phyloP scores from a whole-genome alignment of 164 flowering plant species.

The Hamamelis virginiana region DNA sequence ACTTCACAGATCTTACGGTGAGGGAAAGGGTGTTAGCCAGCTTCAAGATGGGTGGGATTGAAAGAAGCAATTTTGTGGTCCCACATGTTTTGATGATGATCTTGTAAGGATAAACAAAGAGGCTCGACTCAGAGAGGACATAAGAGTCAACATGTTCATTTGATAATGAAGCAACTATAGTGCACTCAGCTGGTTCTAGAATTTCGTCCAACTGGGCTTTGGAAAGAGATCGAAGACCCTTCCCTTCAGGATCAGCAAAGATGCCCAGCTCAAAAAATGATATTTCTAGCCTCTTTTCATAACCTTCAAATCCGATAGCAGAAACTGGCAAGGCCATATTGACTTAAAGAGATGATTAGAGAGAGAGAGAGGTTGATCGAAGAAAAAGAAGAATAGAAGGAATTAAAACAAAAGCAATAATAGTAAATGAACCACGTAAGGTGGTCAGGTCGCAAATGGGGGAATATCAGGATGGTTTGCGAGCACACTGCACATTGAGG shows the following conservation, averaged over 20 bases:
- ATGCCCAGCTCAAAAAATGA: conserved; percentile 33
- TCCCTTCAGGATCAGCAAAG: conserved; percentile 42
- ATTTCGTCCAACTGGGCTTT: conserved; percentile 39
- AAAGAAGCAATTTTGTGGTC: conserved; percentile 46
- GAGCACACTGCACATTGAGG: conserved; percentile 40
- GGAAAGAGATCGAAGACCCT: conserved; percentile 40
- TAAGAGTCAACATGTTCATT: conserved; percentile 45
- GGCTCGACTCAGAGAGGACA: conserved; percentile 57
- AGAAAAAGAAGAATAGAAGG: conserved; percentile 7
- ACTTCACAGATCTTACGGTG: conserved; percentile 33
- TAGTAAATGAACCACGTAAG: conserved; percentile 15
- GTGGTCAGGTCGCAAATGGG: conserved; percentile 15
- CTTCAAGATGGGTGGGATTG: conserved; percentile 44
- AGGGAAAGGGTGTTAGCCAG: conserved; percentile 35
- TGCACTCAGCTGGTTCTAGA: conserved; percentile 46
- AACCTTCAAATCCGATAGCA: conserved; percentile 59
- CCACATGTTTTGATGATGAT: conserved; percentile 58
- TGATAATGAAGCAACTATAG: conserved; percentile 42
- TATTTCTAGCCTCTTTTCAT: conserved; percentile 53
- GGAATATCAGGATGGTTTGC: conserved; percentile 48
- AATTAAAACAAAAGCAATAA: conserved; percentile 8
- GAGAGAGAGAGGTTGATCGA: conserved; percentile 14
- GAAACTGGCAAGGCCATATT: conserved; percentile 31
- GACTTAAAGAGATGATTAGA: background rate
- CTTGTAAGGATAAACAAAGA: conserved; percentile 51